phyloP scores from a whole-genome alignment of 2,329 filamentous ascomycete species.

The Bisporella sp. region DNA sequence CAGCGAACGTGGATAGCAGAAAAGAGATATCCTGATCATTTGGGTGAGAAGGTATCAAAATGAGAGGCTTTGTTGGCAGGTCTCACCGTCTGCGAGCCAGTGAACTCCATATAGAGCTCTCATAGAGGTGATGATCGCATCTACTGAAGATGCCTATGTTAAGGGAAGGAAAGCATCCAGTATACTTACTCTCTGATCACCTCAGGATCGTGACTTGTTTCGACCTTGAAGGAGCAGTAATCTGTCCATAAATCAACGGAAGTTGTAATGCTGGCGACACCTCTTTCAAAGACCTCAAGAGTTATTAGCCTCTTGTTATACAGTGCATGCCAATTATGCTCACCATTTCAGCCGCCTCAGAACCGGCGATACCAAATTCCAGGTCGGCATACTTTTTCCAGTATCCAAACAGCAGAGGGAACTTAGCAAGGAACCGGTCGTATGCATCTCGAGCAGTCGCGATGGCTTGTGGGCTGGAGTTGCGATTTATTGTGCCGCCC shows the following conservation, averaged over 20 bases:
- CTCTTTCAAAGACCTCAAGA: conserved; percentile 81
- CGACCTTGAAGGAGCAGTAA: conserved; percentile 96
- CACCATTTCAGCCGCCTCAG: conserved; percentile 96
- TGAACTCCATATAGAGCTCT: conserved; percentile 25
- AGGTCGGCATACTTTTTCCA: conserved; percentile 99
- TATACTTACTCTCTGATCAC: conserved; percentile 99
- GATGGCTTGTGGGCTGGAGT: conserved; percentile 91
- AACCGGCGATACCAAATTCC: conserved; percentile 94
- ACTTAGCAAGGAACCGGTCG: conserved; percentile 89
- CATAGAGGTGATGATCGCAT: conserved; percentile 22
- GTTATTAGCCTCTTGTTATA: conserved; percentile 18
- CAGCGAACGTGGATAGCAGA: conserved; percentile 38
- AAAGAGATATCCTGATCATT: conserved; percentile 53
- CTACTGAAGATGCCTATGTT: conserved; percentile 42
- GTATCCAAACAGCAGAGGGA: conserved; percentile 92
- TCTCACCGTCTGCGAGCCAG: conserved; percentile 61
- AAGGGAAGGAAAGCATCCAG: conserved; percentile 59
- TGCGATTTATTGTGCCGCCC: conserved; percentile 82
- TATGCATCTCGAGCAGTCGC: conserved; percentile 80
- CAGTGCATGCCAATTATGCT: conserved; percentile 18
- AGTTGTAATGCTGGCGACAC: conserved; percentile 84
- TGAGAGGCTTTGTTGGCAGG: conserved; percentile 52
- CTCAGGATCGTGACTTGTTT: conserved; percentile 90
- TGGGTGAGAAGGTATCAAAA: conserved; percentile 59
- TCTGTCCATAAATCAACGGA: conserved; percentile 97